Conservation (phyloP, 805 yeast genomes). For the Candida sanyiensis region DNA sequence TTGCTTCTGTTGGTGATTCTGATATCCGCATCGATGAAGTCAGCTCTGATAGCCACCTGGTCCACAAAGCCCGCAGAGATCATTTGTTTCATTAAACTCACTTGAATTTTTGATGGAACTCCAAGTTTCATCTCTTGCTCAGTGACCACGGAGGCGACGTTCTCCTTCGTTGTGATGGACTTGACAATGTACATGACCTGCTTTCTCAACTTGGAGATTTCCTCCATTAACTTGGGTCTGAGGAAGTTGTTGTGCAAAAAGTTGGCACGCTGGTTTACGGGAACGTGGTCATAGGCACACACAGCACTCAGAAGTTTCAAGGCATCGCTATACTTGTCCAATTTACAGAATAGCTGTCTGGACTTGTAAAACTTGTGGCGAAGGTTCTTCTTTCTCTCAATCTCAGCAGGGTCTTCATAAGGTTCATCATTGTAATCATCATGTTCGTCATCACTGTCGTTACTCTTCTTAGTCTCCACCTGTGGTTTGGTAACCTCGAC, state of each 20-base stretch:
- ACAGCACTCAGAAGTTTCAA: constrained; percentile 71
- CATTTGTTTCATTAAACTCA: constrained; percentile 83
- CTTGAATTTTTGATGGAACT: constrained; percentile 64
- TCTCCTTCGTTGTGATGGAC: constrained; percentile 54
- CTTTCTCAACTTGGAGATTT: constrained; percentile 70
- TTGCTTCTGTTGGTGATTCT: constrained; percentile 51
- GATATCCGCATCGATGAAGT: constrained; percentile 58
- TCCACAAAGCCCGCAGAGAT: constrained; percentile 89
- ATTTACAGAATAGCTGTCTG: constrained; percentile 51
- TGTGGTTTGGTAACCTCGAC: constrained; percentile 16
- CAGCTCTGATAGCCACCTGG: constrained; percentile 83
- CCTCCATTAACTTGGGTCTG: constrained; percentile 78
- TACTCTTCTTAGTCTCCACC: constrained; percentile 2
- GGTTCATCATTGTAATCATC: constrained; percentile 28
- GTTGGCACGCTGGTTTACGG: constrained; percentile 35
- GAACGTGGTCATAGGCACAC: constrained; percentile 81
- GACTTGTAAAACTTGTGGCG: constrained; percentile 54
- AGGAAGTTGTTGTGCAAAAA: constrained; percentile 62
- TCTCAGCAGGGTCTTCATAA: constrained; percentile 32
- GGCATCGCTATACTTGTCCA: constrained; percentile 75
- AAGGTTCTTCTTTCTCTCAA: constrained; percentile 33
- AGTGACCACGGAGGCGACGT: constrained; percentile 43
- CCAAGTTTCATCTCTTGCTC: constrained; percentile 46
- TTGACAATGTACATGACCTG: constrained; percentile 77
- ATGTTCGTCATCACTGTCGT: constrained; percentile 26